These are phyloP conservation scores for Microcyclosporella mali DNA, from an alignment of 2,329 filamentous ascomycete species.

Conservation along the genomic window DNA sequence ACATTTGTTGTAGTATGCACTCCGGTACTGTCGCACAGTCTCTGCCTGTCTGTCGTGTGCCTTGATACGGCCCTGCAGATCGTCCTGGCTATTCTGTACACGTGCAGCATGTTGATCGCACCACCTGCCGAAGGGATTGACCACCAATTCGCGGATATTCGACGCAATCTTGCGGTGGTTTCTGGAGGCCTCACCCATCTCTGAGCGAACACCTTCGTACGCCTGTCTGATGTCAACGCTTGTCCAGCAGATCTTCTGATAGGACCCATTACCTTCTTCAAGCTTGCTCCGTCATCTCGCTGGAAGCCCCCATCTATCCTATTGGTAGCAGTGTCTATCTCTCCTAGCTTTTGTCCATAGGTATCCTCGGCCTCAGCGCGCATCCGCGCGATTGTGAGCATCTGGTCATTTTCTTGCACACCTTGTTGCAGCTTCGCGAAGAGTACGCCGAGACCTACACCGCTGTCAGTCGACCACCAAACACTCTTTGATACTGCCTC, in stretches of 20 bases:
- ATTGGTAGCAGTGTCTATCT: slow-evolving; percentile 77
- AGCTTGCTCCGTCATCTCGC: slow-evolving; percentile 89
- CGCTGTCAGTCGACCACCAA: slow-evolving; percentile 5
- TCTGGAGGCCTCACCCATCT: slow-evolving; percentile 85
- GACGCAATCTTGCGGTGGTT: slow-evolving; percentile 94
- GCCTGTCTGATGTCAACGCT: slow-evolving; percentile 50
- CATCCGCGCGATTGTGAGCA: slow-evolving; percentile 85
- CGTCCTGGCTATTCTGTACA: slow-evolving; percentile 89
- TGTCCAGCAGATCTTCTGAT: not conserved
- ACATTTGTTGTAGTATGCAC: slow-evolving; percentile 98
- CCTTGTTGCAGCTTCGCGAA: slow-evolving; percentile 97
- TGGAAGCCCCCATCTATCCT: slow-evolving; percentile 76
- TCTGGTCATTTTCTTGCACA: slow-evolving; percentile 87
- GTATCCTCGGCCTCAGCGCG: slow-evolving; percentile 91
- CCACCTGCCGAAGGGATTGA: slow-evolving; percentile 91
- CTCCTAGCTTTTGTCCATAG: slow-evolving; percentile 73
- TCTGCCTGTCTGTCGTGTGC: slow-evolving; percentile 89
- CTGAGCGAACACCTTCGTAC: slow-evolving; percentile 83
- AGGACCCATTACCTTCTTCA: slow-evolving; percentile 65
- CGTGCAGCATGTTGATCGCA: slow-evolving; percentile 89
- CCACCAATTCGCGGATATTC: slow-evolving; percentile 91
- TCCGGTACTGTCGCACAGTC: slow-evolving; percentile 82
- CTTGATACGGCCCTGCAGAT: slow-evolving; percentile 85
- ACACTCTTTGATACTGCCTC: not conserved
- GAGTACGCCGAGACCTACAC: slow-evolving; percentile 73